Evolutionary conservation across 2,329 filamentous ascomycete genomes (phyloP).

Genomic region (Trichoderma polysporum): DNA sequence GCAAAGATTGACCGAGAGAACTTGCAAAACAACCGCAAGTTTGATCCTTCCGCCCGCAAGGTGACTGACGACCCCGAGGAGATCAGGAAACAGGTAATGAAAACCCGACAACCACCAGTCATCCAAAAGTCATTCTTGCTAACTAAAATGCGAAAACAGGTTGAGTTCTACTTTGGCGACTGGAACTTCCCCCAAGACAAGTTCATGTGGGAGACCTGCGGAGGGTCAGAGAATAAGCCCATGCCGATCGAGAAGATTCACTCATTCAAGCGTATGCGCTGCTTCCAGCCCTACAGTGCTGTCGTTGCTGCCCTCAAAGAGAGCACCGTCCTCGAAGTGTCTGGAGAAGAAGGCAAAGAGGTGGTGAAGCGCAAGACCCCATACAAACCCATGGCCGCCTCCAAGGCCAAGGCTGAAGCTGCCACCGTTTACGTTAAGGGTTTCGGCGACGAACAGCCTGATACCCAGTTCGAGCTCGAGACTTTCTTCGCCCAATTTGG

Average conservation of each 20-base stretch:
- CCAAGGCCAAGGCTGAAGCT: slow-evolving; percentile 65
- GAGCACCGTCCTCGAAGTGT: slow-evolving; percentile 70
- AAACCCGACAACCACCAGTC: not conserved
- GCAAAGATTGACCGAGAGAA: slow-evolving; percentile 41
- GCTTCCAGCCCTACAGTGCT: slow-evolving; percentile 83
- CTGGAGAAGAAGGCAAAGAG: slow-evolving; percentile 71
- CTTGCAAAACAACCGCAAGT: slow-evolving; percentile 62
- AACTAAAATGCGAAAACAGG: slow-evolving; percentile 47
- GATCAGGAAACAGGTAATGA: slow-evolving; percentile 76
- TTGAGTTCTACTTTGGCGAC: slow-evolving; percentile 95
- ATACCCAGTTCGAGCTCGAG: slow-evolving; percentile 91
- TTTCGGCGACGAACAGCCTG: slow-evolving; percentile 80
- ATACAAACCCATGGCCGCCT: slow-evolving; percentile 56
- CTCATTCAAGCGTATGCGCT: slow-evolving; percentile 93
- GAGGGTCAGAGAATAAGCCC: slow-evolving; percentile 77
- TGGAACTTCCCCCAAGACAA: slow-evolving; percentile 87
- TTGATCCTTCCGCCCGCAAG: slow-evolving; percentile 64
- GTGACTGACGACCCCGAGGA: slow-evolving; percentile 74
- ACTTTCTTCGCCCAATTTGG: slow-evolving; percentile 84
- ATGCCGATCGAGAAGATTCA: slow-evolving; percentile 75
- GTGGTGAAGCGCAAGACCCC: slow-evolving; percentile 74
- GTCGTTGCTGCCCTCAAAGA: slow-evolving; percentile 81
- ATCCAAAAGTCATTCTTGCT: not conserved
- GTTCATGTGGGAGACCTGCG: slow-evolving; percentile 77
- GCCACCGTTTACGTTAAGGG: slow-evolving; percentile 90